Base-by-base conservation (phyloP, 352 stramenopile genomes). In the Achlya hypogyna region DNA sequence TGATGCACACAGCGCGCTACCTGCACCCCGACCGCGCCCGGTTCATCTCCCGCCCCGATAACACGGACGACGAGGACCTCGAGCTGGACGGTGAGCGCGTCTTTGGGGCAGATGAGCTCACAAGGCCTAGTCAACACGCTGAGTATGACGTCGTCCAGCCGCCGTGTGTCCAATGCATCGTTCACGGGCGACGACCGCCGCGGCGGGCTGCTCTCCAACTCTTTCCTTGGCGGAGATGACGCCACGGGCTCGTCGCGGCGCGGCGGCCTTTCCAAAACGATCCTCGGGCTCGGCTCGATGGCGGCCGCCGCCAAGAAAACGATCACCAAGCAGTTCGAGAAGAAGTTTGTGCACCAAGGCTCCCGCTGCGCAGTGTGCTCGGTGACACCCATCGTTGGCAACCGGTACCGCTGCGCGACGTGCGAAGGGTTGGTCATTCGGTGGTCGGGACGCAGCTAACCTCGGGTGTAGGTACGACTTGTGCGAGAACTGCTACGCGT, bases 291-390 rank as follows among this genome's bases (percentile, higher is more conserved):
- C 25, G 49, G 49, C 25, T 56, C 49, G 2, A 51, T 49, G 23
- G 51, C 51, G 72, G 82, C 82, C 27, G 78, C 88, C 40, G 77
- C 80, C n/a, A 84, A 79, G 5, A 79, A 88, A 43, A 80, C 80
- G 68, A 79, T 88, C 58, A 59, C 65, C 28, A 64, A 62, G 27
- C 43, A 62, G n/a, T 64, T 63, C 51, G 51, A 69, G 20, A 63
- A 69, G 58, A 92, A 92, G 69, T 79, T 76, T 72, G 75, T 74
- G 49, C 84, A 92, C 72, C 81, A 89, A 59, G 82, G 82, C 51
- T 87, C 84, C 40, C 85, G 74, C 53, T 93, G 84, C 69, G 81
- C 90, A 71, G 85, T 90, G 71, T 93, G 84, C 65, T 89, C 91
- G 69, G 76, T 79, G 58, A 74, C 79, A 16, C 84, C 84, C 12